A percentile compares a stretch with the other conserved stretches of the same genome.
These are phyloP conservation scores for Punctularia strigosozonata DNA, from an alignment of 768 basidiomycete genomes.

Conservation along the genomic window DNA sequence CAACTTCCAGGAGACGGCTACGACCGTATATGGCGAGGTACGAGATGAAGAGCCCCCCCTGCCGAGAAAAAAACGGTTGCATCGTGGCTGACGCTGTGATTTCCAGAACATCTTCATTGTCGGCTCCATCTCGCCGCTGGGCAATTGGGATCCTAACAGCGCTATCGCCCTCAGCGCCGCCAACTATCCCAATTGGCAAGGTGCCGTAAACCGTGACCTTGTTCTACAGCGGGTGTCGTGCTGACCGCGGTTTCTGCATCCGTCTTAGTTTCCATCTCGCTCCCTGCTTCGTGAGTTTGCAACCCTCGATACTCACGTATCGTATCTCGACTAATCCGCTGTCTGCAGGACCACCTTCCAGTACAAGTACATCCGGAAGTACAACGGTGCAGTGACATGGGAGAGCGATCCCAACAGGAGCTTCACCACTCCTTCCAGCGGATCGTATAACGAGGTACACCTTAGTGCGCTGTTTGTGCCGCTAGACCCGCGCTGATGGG, in stretches of 20 bases:
- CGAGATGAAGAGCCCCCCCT: no score
- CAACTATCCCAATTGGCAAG: slow-evolving; percentile 58
- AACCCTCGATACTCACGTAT: no score
- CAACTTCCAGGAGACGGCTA: slow-evolving; percentile 53
- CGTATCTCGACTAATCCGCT: no score
- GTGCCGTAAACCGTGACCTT: no score
- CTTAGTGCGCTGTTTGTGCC: no score
- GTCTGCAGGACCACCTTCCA: slow-evolving; percentile 40
- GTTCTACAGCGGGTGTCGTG: slow-evolving; percentile 1
- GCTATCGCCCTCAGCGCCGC: slow-evolving; percentile 43
- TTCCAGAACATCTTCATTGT: slow-evolving; percentile 60
- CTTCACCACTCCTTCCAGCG: slow-evolving; percentile 33
- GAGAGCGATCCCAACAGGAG: slow-evolving; percentile 54
- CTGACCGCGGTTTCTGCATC: slow-evolving; percentile 5
- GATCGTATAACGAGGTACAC: slow-evolving; percentile 13
- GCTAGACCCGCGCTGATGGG: no score
- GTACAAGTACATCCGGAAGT: slow-evolving; percentile 62
- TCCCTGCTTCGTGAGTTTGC: no score
- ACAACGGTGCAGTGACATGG: slow-evolving; percentile 52
- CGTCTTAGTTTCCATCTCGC: background rate
- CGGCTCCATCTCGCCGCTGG: slow-evolving; percentile 44
- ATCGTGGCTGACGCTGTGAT: no score
- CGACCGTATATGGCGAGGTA: slow-evolving; percentile 53
- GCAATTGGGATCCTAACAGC: slow-evolving; percentile 46
- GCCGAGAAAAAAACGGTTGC: no score